These are phyloP conservation scores for Melocanna baccifera DNA, from an alignment of 176 grass and related monocot species.

Conservation along the genomic window DNA sequence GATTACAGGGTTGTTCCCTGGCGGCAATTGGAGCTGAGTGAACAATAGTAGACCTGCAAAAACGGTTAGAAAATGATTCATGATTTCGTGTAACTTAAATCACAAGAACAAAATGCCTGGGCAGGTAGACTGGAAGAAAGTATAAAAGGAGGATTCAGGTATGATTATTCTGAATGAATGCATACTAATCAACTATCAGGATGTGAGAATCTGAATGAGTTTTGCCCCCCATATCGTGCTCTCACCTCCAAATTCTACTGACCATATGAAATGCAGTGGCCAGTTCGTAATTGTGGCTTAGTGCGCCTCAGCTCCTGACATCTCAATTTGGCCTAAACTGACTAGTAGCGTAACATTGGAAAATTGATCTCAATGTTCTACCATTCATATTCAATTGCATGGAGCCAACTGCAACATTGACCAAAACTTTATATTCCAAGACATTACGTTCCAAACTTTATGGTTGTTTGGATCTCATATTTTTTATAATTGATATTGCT, in stretches of 20 bases:
- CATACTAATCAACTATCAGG: neutral
- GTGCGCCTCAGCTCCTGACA: neutral
- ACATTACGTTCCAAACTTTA: neutral
- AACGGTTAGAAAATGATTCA: neutral
- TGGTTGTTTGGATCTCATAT: neutral
- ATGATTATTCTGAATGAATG: neutral
- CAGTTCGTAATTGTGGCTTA: neutral
- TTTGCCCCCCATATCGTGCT: neutral
- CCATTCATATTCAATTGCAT: neutral
- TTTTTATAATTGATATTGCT: neutral
- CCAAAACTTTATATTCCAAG: neutral
- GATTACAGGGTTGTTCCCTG: conserved; percentile 55
- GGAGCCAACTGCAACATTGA: neutral
- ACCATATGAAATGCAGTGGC: neutral
- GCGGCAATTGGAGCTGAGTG: conserved; percentile 64
- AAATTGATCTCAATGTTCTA: neutral
- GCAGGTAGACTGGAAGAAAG: neutral
- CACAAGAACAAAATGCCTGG: neutral
- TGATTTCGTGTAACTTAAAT: neutral
- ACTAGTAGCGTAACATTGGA: neutral
- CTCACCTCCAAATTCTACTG: neutral
- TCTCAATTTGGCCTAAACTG: neutral
- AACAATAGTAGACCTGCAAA: conserved; percentile 86
- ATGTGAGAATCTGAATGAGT: neutral
- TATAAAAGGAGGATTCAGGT: neutral